Evolutionary conservation across 805 yeast species (phyloP), one percentile per base, ranked within the genome.

Genomic region (Kluyveromyces wickerhamii): DNA sequence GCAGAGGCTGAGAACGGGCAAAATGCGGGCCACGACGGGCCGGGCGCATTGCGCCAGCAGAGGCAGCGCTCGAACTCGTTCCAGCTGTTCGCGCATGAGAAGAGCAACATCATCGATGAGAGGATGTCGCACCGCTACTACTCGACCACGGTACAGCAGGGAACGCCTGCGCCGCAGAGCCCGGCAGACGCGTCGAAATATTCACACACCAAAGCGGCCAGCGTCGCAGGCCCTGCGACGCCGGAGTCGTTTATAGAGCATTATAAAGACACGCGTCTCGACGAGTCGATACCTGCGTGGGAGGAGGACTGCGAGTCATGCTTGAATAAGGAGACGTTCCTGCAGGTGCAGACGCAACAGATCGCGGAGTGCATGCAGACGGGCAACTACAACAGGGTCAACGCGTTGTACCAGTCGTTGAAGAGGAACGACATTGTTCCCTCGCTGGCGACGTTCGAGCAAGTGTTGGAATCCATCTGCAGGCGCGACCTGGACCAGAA

Each of bases 391-490:
- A 56, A 65, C 38, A 55, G 48, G 35, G 58, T 65, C 22, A 59
- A 64, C 35, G 52, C 69, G 0, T 38, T 62, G 5, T 66, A 64
- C 35, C 60, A 61, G 47, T 54, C 70, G 1, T 40, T 66, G 32
- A 62, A 60, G 43, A 52, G 71, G 45, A 66, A 66, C 37, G 56
- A 54, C 6, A 44, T 67, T 4, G 47, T 71, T 2, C 83, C 84
- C 18, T 60, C 75, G 6, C 51, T 73, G 5, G 68, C 65, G 2
- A 53, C 66, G 2, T 81, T 73, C 57, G 71, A 73, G 40, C 58
- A 68, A 12, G 74, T 80, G 4, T 57, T 81, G 28, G 53, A 59
- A 14, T 76, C 87, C 1, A 66, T 81, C 8, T 55, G 69, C 10
- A 40, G 54, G 27, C 66, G 92, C 53, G 47, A 62, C 3, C 56